Evolutionary conservation across 495 filamentous ascomycete genomes (phyloP).

Genomic region (Oidiodendron maius): DNA sequence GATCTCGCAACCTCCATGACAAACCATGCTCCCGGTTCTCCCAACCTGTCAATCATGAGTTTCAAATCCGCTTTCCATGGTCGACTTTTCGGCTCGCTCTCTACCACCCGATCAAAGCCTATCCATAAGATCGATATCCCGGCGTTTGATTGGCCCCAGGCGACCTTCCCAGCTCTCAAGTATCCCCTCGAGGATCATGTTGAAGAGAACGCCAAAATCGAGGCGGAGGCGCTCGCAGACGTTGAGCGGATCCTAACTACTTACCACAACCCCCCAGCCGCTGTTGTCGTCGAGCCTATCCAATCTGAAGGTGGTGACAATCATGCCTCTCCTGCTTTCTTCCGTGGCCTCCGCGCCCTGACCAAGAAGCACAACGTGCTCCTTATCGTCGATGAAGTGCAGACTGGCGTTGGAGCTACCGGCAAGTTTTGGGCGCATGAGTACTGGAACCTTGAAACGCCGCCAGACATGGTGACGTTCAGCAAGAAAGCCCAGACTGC

Average conservation of each 20-base stretch:
- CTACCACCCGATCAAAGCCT: conserved; percentile 90
- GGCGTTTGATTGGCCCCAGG: conserved; percentile 97
- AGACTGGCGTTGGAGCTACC: conserved; percentile 93
- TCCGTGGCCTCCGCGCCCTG: conserved; percentile 78
- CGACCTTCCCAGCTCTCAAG: conserved; percentile 81
- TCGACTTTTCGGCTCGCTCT: conserved; percentile 86
- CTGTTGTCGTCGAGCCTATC: conserved; percentile 90
- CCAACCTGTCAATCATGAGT: conserved; percentile 82
- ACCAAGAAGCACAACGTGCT: conserved; percentile 83
- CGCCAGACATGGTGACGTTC: conserved; percentile 98
- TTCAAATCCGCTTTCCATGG: conserved; percentile 96
- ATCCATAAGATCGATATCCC: conserved; percentile 99
- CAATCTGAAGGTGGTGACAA: conserved; percentile 99
- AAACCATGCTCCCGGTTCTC: conserved; percentile 79
- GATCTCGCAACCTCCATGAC: conserved; percentile 77
- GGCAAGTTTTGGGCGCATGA: conserved; percentile 99
- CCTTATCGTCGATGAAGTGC: conserved; percentile 97
- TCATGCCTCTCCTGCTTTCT: conserved; percentile 91
- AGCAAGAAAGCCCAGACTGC: conserved; percentile 98
- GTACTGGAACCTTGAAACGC: conserved; percentile 80
- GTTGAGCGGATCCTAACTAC: conserved; percentile 81
- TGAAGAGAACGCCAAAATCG: conserved; percentile 76
- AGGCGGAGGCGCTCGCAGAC: conserved; percentile 81
- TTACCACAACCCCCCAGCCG: conserved; percentile 81
- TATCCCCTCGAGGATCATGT: conserved; percentile 85